Conservation (phyloP, 192 early-diverging fungal species). For the Coemansia sp. region DNA sequence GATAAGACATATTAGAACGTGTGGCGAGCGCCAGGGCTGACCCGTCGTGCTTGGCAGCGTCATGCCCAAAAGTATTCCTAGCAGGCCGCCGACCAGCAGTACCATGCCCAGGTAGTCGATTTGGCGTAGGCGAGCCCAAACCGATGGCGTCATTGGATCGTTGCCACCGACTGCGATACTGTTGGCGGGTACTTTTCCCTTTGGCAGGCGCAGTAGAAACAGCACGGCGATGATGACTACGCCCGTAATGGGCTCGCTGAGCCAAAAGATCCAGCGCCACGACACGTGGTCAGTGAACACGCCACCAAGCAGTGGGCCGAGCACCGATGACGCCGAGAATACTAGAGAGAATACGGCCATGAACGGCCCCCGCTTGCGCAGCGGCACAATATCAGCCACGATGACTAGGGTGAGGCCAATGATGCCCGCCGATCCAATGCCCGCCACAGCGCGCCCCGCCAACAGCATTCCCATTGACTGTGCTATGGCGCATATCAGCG, state of each 20-base stretch:
- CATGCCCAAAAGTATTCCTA: conserved; percentile 68
- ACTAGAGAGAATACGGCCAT: conserved; percentile 64
- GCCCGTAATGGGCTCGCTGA: conserved; percentile 59
- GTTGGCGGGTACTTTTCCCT: neutral
- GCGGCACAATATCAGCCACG: conserved; percentile 70
- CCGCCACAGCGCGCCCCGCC: conserved; percentile 65
- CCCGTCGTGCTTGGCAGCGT: conserved; percentile 72
- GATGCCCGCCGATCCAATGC: conserved; percentile 70
- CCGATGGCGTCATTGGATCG: neutral
- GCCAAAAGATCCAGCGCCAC: conserved; percentile 68
- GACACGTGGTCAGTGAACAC: conserved; percentile 59
- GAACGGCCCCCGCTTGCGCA: conserved; percentile 67
- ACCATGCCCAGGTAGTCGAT: conserved; percentile 72
- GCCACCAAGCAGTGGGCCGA: conserved; percentile 66
- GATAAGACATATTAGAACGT: conserved; percentile 63
- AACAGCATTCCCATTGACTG: conserved; percentile 69
- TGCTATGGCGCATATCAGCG: conserved; percentile 60
- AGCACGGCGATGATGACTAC: conserved; percentile 55
- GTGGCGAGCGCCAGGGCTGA: conserved; percentile 63
- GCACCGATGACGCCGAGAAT: conserved; percentile 63
- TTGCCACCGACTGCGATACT: neutral
- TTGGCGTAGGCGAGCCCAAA: conserved; percentile 58
- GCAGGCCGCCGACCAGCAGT: conserved; percentile 61
- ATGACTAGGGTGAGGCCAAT: conserved; percentile 69
- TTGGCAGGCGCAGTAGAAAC: conserved; percentile 44